Base-by-base conservation (phyloP, 805 yeast genomes). In the Sugiyamaella marilandica region DNA sequence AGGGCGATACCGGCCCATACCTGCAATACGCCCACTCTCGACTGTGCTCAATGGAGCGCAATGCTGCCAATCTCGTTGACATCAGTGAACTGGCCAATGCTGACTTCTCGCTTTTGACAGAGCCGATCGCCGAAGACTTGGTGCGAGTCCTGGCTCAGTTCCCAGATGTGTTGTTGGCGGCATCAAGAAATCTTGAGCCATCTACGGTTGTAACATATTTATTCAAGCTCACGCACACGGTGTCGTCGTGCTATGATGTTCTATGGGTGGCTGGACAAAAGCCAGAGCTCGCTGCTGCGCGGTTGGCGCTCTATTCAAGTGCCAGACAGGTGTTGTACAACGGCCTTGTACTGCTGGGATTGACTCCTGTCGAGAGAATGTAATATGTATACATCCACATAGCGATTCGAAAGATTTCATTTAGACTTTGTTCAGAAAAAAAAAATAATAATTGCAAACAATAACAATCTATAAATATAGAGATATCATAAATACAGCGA, bases 1-100 rank as follows among this genome's bases (percentile, higher is more conserved):
- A 94, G 77, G 99, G 99, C 73, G 99, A 94, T 73, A 94, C 99
- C 53, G 99, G 99, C 69, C 98, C 99, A 55, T 94, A 94, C 74
- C 79, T 94, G 69, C 99, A 94, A 73, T 94, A 94, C 67, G 98
- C 99, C 43, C 99, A 94, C 74, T 90, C 98, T 18, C 87, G 99
- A 73, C 82, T 94, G 68, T 82, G 95, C 73, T 90, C 97, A 5
- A 90, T 94, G 63, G 91, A 88, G 73, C 85, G 98, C 76, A 88
- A 87, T 63, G 81, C 95, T 18, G 59, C 58, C 11, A 48, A 53
- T n/a, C 59, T 59, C 35, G 57, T 67, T 47, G 54, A 56, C 34
- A 46, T 55, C 37, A 37, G 58, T 16, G 55, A 52, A 41, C 62
- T 70, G 45, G 49, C 55, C 45, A 74, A 71, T 29, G 78, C 84